Base-by-base conservation (phyloP, 768 basidiomycete species). In the Lentinula sp. region DNA sequence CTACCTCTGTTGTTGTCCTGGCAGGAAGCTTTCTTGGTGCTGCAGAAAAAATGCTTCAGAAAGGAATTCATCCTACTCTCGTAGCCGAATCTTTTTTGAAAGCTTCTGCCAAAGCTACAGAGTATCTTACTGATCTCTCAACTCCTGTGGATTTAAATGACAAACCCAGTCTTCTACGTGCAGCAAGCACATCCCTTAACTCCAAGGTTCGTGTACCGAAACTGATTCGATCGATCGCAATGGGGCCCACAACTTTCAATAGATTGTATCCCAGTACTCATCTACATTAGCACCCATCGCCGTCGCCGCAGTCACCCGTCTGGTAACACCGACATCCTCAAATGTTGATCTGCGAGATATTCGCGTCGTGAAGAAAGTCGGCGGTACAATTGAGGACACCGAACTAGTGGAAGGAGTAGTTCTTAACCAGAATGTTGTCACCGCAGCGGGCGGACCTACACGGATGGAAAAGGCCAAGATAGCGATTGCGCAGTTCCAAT, bases 251-350 rank as follows among this genome's bases (percentile, higher is more conserved):
- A 48, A 62, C 18, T 42, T 61, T 46, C 48, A 51, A 21, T 69
- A 98, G 95, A 97, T 99, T 67, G 97, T 98, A 45, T 98, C 97
- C 16, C 97, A 98, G 82, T 98, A 98, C 73, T 98, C 97, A 3
- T 92, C 95, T 11, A 95, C 92, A 40, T 83, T 99, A 65, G 93
- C 97, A n/a, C 97, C 97, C 42, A 99, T 98, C 65, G 97, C 97
- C 15, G 97, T 99, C n/a, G 82, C 87, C 57, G 95, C 96, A 32
- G 97, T 99, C 45, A 93, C 89, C 21, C 91, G 95, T 62, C 84
- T 99, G 43, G 86, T 92, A 51, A 92, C 92, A 0, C 82, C 92
- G 0, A 86, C 88, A 5, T 95, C 95, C 4, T 89, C 91, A 9
- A 98, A 94, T 68, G 97, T 99, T 56, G 97, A 99, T 74, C 86